A percentile compares a stretch with the other conserved stretches of the same genome.
These are phyloP conservation scores for Mortierella antarctica DNA, from an alignment of 192 early-diverging fungal species.

Conservation along the genomic window DNA sequence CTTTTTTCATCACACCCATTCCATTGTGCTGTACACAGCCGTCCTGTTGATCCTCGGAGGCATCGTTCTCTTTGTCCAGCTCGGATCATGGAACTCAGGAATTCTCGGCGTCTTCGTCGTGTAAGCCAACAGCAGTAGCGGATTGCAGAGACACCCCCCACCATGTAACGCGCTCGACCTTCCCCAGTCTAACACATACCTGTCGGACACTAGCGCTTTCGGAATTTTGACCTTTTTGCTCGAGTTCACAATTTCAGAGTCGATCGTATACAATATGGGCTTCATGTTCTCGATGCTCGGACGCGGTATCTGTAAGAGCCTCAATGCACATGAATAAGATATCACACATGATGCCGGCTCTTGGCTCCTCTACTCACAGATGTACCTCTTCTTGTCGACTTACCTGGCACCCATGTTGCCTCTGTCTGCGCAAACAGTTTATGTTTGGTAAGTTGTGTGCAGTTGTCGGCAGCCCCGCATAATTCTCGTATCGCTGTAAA, in stretches of 20 bases:
- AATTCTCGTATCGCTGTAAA: not conserved
- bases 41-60: slow-evolving; percentile 31
- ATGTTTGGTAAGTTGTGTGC: slow-evolving; percentile 20
- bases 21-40: not conserved
- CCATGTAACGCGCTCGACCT: no score
- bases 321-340: not conserved
- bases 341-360: not conserved
- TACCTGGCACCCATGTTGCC: not conserved
- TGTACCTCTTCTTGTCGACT: not conserved
- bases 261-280: slow-evolving; percentile 34
- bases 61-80: slow-evolving; percentile 23
- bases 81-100: slow-evolving; percentile 39
- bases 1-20: not conserved
- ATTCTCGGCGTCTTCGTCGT: slow-evolving; percentile 34
- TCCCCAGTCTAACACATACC: not conserved
- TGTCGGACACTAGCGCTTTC: slow-evolving; percentile 8
- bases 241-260: slow-evolving; percentile 33
- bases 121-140: slow-evolving; percentile 3
- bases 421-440: slow-evolving; percentile 1
- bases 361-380: not conserved
- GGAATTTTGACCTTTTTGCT: slow-evolving; percentile 29
- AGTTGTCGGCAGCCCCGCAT: not conserved
- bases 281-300: slow-evolving; percentile 44
- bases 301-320: slow-evolving; percentile 35
- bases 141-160: no score